These are phyloP conservation scores for Plasmopara muralis DNA, from an alignment of 352 stramenopile genomes.

Conservation along the genomic window DNA sequence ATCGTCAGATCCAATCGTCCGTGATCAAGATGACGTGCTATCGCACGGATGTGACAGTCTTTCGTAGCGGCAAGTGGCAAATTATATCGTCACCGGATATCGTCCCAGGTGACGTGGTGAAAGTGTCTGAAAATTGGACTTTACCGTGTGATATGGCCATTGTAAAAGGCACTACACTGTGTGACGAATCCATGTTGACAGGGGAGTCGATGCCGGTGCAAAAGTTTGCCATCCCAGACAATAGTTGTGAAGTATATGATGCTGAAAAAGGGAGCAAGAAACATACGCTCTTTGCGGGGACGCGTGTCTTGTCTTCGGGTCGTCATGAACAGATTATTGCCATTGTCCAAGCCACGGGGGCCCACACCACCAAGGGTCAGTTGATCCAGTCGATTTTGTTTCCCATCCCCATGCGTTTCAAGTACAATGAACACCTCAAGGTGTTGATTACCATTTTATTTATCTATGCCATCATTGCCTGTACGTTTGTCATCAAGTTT, in stretches of 20 bases:
- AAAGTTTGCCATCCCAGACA: slow-evolving; percentile 62
- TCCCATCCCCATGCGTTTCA: slow-evolving; percentile 82
- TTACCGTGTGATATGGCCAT: slow-evolving; percentile 69
- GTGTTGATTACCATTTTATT: slow-evolving; percentile 74
- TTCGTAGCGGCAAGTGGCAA: slow-evolving; percentile 43
- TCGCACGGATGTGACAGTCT: slow-evolving; percentile 60
- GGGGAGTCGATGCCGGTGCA: slow-evolving; percentile 84
- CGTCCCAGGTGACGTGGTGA: slow-evolving; percentile 66
- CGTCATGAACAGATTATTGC: slow-evolving; percentile 60
- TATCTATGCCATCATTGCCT: slow-evolving; percentile 57
- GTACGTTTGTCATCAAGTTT: slow-evolving; percentile 66
- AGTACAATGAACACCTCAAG: slow-evolving; percentile 88
- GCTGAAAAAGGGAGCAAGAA: slow-evolving; percentile 59
- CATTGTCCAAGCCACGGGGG: slow-evolving; percentile 75
- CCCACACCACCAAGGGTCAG: slow-evolving; percentile 79
- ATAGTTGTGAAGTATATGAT: slow-evolving; percentile 49
- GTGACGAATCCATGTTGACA: slow-evolving; percentile 70
- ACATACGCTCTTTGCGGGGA: slow-evolving; percentile 85
- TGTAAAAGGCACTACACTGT: slow-evolving; percentile 57
- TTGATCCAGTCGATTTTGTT: slow-evolving; percentile 85
- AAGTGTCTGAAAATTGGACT: slow-evolving; percentile 56
- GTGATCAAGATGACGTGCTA: slow-evolving; percentile 63
- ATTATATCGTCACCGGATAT: slow-evolving; percentile 43
- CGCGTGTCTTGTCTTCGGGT: slow-evolving; percentile 58
- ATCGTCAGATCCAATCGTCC: slow-evolving; percentile 45